Percentiles rank a stretch among this genome's conserved stretches.
These are phyloP conservation scores for Xylaria flabelliformis DNA, from an alignment of 495 filamentous ascomycete genomes.

Conservation along the genomic window DNA sequence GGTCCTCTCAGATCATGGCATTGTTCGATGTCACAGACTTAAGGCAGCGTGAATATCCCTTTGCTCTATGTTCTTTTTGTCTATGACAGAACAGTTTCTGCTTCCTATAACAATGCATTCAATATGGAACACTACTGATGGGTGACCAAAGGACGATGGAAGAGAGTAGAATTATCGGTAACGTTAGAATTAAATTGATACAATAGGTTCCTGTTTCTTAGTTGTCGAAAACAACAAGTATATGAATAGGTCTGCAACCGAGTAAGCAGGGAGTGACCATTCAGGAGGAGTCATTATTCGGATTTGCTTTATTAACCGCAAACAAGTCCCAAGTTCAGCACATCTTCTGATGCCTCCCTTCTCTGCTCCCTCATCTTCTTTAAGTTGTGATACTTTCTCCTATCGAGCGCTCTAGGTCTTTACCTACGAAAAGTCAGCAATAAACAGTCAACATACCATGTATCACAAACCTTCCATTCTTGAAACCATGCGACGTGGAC, in stretches of 20 bases:
- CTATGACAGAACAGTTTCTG: not conserved
- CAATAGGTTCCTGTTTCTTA: not conserved
- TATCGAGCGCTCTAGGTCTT: not conserved
- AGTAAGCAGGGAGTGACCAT: not conserved
- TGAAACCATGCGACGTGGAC: constrained; percentile 8
- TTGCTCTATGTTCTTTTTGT: not conserved
- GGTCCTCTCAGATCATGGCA: not conserved
- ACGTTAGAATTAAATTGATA: not conserved
- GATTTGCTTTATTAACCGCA: not conserved
- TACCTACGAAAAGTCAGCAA: not conserved
- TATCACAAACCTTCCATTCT: constrained; percentile 18
- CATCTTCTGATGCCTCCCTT: not conserved
- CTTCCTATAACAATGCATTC: not conserved
- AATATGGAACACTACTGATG: not conserved
- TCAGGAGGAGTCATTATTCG: not conserved
- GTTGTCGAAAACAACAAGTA: not conserved
- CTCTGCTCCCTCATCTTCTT: not conserved
- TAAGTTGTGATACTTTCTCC: not conserved
- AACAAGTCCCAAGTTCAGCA: not conserved
- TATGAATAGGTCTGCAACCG: not conserved
- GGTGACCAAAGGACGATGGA: not conserved
- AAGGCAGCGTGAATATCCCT: not conserved
- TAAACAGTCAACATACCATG: not conserved
- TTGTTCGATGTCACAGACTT: not conserved
- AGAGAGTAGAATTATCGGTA: not conserved